These are phyloP conservation scores for Pyricularia pennisetigena DNA, from an alignment of 2,329 filamentous ascomycete genomes.

Conservation along the genomic window DNA sequence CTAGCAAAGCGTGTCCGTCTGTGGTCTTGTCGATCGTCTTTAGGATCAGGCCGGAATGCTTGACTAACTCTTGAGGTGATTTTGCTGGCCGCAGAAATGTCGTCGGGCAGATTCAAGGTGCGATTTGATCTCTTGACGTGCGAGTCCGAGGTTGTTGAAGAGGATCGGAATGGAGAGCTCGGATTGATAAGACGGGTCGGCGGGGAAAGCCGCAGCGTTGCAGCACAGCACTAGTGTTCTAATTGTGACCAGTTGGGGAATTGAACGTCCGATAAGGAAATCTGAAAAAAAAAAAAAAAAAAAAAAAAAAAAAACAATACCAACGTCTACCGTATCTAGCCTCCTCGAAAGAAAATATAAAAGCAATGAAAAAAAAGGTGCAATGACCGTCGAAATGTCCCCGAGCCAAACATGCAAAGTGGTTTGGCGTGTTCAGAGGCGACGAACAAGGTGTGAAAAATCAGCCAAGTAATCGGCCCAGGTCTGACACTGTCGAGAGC, in stretches of 20 bases:
- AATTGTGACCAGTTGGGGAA: conserved; percentile 5
- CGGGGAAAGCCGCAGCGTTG: conserved; percentile 1
- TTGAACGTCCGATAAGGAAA: background rate
- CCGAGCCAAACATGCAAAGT: background rate
- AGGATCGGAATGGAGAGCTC: background rate
- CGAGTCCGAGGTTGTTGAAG: background rate
- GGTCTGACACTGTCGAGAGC: background rate
- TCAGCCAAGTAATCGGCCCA: background rate
- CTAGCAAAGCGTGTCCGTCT: background rate
- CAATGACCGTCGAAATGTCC: background rate
- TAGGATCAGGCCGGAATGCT: background rate
- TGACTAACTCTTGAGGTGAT: background rate
- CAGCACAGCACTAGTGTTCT: background rate
- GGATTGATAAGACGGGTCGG: conserved; percentile 9
- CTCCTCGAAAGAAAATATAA: background rate
- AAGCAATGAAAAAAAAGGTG: background rate
- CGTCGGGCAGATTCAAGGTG: background rate
- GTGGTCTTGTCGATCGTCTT: background rate
- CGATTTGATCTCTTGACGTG: background rate
- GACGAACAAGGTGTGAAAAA: background rate
- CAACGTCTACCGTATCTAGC: background rate
- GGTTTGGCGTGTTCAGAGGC: background rate
- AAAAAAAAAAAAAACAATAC: background rate
- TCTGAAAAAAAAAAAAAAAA: background rate
- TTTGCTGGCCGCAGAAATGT: background rate